phyloP scores from a whole-genome alignment of 2,329 filamentous ascomycete genomes.

The Epichloe sylvatica region DNA sequence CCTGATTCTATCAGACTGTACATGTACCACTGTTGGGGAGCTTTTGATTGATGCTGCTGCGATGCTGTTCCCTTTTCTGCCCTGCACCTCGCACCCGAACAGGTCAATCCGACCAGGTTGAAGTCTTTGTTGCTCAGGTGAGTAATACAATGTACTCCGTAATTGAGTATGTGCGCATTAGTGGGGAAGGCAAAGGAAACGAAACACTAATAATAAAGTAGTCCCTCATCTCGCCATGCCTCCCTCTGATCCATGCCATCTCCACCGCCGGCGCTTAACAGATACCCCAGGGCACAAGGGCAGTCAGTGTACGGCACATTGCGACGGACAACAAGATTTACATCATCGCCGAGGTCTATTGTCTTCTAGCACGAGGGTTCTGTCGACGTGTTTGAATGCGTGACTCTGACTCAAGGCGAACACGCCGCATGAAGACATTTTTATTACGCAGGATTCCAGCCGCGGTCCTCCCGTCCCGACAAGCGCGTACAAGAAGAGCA shows the following conservation, averaged over 20 bases:
- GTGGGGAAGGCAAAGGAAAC: slow-evolving; percentile 4
- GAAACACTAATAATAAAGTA: slow-evolving; percentile 1
- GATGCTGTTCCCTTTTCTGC: too few relatives aligned
- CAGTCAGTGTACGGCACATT: not conserved
- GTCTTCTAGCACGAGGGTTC: not conserved
- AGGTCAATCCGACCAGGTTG: too few relatives aligned
- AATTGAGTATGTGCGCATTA: not conserved
- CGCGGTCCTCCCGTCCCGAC: not conserved
- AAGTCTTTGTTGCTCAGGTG: too few relatives aligned
- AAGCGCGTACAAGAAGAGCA: not conserved
- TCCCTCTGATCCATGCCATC: slow-evolving; percentile 1
- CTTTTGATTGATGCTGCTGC: too few relatives aligned
- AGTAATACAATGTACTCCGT: too few relatives aligned
- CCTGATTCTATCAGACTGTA: too few relatives aligned
- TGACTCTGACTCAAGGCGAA: not conserved
- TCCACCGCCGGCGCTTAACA: not conserved
- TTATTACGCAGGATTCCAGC: slow-evolving; percentile 2
- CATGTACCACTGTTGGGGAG: too few relatives aligned
- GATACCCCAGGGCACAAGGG: not conserved
- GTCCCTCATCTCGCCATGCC: not conserved
- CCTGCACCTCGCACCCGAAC: too few relatives aligned
- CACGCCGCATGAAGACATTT: not conserved
- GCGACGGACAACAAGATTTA: not conserved
- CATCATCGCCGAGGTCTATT: not conserved
- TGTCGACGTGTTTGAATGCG: not conserved